Base-by-base conservation (phyloP, 2,329 filamentous ascomycete genomes). In the Calonectria hawksworthii region DNA sequence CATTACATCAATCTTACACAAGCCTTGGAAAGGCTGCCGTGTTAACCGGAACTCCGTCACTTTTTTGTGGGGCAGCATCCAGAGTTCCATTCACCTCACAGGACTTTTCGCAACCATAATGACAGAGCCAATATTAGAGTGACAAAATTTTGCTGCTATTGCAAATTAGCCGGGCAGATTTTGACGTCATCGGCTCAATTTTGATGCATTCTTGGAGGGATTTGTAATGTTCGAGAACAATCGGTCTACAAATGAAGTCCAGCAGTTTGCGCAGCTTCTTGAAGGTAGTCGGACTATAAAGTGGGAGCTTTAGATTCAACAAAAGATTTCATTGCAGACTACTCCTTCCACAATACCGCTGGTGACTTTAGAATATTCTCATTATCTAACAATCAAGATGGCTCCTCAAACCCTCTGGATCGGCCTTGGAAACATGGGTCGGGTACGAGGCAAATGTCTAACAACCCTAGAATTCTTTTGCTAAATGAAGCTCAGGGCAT, bases 401-500 rank as follows among this genome's bases (percentile, higher is more conserved):
- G 36, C 59, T 44, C 36, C 36, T 64, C 59, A 64, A 64, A 4
- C 44, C 8, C 26, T 64, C 14, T 64, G 36, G 59, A 64, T 64
- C 16, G 59, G 59, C 36, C 59, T 64, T 21, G 59, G 59, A 44
- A 64, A 64, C 23, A 64, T 64, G 59, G 59, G 59, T 21, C 59
- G 59, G 23, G 59, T 64, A 64, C 4, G 16, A 64, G 14, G 18
- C 36, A 10, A 10, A 2, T 26, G n/a, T 6, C 26, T 2, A 64
- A 18, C 5, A 30, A 2, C 1, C 10, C 38, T 21, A n/a, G 4
- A 13, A 30, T 21, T 30, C 36, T 13, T 2, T 28, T 44, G 14
- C 36, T 64, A 44, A 64, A 21, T 10, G 2, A 23, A 63, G 16
- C 4, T n/a, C 9, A 64, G 59, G 36, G 59, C 36, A 64, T 64